Conservation (phyloP, 1,139 yeast species). For the Saccharomyces pastorianus region DNA sequence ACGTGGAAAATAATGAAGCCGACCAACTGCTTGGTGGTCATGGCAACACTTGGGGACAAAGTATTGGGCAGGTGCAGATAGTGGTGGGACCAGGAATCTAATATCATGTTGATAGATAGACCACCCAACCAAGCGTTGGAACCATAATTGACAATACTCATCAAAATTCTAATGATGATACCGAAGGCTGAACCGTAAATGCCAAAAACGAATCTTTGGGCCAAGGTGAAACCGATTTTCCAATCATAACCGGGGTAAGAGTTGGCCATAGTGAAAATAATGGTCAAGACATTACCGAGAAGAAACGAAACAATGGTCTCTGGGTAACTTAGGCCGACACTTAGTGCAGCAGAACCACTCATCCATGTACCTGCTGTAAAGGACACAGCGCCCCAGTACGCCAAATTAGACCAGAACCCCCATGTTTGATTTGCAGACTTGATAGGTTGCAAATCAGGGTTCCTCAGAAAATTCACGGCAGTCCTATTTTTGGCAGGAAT, state of each 20-base stretch:
- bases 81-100: constrained; percentile 33
- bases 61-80: constrained; percentile 33
- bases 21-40: constrained; percentile 36
- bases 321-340: constrained; percentile 37
- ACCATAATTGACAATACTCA: constrained; percentile 39
- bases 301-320: constrained; percentile 37
- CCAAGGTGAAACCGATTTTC: constrained; percentile 41
- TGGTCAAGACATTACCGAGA: constrained; percentile 38
- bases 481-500: constrained; percentile 31
- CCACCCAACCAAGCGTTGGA: constrained; percentile 40
- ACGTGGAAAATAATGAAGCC: constrained; percentile 41
- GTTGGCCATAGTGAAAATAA: constrained; percentile 35
- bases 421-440: constrained; percentile 32
- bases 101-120: constrained; percentile 33
- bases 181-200: constrained; percentile 38
- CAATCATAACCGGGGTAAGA: constrained; percentile 40
- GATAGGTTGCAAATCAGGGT: constrained; percentile 36
- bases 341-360: constrained; percentile 35
- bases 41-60: constrained; percentile 32
- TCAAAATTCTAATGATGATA: constrained; percentile 36
- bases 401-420: constrained; percentile 37
- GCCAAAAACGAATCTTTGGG: constrained; percentile 41
- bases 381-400: constrained; percentile 38
- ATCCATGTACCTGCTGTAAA: constrained; percentile 38
- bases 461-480: constrained; percentile 29